phyloP scores from a whole-genome alignment of 208 protist species.

The Blechomonas ayalai region DNA sequence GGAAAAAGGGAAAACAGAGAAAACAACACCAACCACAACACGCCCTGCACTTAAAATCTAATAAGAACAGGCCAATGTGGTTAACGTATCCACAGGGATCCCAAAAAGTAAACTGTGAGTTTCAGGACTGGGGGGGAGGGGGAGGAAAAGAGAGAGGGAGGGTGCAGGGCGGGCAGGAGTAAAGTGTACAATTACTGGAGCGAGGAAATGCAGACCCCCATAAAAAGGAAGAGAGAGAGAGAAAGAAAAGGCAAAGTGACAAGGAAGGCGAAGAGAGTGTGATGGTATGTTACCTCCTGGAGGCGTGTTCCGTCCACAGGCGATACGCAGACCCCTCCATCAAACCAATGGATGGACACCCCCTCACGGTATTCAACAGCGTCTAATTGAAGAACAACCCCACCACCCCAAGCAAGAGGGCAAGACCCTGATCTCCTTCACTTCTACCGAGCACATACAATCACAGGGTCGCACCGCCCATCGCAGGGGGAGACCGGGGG shows the following conservation, averaged over 20 bases:
- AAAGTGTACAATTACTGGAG: background rate
- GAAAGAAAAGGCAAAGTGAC: slow-evolving; percentile 5
- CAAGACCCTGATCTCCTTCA: too few species aligned
- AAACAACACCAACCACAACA: background rate
- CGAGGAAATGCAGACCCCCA: background rate
- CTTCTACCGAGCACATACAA: too few species aligned
- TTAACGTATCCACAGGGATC: too few species aligned
- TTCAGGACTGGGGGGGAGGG: too few species aligned
- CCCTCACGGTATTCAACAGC: background rate
- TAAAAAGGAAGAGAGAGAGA: background rate
- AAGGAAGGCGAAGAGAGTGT: background rate
- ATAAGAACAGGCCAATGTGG: too few species aligned
- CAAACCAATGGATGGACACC: slow-evolving; percentile 4
- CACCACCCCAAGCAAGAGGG: too few species aligned
- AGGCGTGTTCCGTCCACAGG: too few species aligned
- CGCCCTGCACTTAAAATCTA: background rate
- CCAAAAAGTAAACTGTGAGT: too few species aligned
- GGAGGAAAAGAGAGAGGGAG: background rate
- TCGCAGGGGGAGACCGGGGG: too few species aligned
- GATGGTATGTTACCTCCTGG: background rate
- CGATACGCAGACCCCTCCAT: too few species aligned
- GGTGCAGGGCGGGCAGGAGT: background rate
- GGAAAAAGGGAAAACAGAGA: slow-evolving; percentile 8
- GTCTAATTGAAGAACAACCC: background rate
- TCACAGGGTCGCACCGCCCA: too few species aligned